Base-by-base conservation (phyloP, 257 asterid species). In the Capsicum chinense region DNA sequence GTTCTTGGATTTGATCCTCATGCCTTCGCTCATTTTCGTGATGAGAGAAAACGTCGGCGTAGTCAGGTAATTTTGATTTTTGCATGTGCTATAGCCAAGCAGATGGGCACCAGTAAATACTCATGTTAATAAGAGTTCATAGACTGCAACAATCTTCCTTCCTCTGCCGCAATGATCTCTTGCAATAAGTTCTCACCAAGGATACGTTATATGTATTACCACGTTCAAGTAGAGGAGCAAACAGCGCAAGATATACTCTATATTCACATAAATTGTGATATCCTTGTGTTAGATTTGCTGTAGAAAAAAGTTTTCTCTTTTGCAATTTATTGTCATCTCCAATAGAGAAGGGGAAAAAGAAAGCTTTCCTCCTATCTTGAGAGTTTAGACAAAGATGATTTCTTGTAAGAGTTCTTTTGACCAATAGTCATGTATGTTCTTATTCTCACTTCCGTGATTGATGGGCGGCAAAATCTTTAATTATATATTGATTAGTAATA, bases 1-100 rank as follows among this genome's bases (percentile, higher is more conserved):
- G 98, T 95, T 81, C 98, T 95, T 81, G 98, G 98, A 83, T 95
- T 95, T 88, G 98, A 95, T 89, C 98, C 98, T 44, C 98, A 95
- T 87, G 98, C 98, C 84, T 95, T 95, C 80, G 93, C 98, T 74
- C 98, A 95, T 89, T 95, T 95, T 86, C 96, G 98, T 68, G 98
- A 95, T 89, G 98, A 95, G 89, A 93, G 97, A 84, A 95, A 95
- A 89, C 89, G 95, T 86, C 92, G 99, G 89, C 97, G 97, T 70
- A 86, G 66, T 80, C 92, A 86, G 95, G 99, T 95, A 89, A 85
- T 83, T 85, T 48, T 86, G 80, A 37, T 83, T 83, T 82, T 68
- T 54, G 48, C 5, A 42, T 26, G 50, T 39, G 79, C 48, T 86
- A 44, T 62, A 71, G 54, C 69, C 56, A 50, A 1, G 64, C 80